phyloP scores from a whole-genome alignment of 179 eudicot species.

The Carnegiea gigantea region DNA sequence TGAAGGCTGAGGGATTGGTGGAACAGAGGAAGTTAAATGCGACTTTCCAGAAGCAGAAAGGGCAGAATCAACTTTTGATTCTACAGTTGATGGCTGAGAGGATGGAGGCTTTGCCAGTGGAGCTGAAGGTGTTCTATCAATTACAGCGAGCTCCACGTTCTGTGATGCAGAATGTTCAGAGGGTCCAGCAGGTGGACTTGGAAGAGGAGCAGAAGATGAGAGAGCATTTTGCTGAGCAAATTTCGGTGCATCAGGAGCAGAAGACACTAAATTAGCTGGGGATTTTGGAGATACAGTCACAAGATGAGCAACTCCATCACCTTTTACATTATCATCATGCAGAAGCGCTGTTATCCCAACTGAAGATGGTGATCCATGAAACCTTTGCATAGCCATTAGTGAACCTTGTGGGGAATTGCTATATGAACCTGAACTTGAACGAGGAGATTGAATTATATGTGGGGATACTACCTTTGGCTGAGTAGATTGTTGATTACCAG shows the following conservation, averaged over 20 bases:
- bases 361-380: slow-evolving; percentile 53
- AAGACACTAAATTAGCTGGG: slow-evolving; percentile 27
- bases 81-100: slow-evolving; percentile 24
- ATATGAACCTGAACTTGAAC: slow-evolving; percentile 42
- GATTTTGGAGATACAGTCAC: slow-evolving; percentile 32
- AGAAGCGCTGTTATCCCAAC: slow-evolving; percentile 77
- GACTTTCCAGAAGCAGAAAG: slow-evolving; percentile 7
- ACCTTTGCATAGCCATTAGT: slow-evolving; percentile 52
- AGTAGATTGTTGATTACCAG: slow-evolving; percentile 40
- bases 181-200: slow-evolving; percentile 19
- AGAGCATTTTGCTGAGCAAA: slow-evolving; percentile 20
- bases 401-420: slow-evolving; percentile 52
- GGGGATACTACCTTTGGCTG: slow-evolving; percentile 51
- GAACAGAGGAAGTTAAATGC: slow-evolving; percentile 4
- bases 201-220: slow-evolving; percentile 30
- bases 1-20: slow-evolving; percentile 20
- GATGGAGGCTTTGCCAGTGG: slow-evolving; percentile 25
- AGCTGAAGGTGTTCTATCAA: slow-evolving; percentile 10
- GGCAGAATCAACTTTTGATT: slow-evolving; percentile 13
- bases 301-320: slow-evolving; percentile 25
- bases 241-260: slow-evolving; percentile 30
- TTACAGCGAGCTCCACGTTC: slow-evolving; percentile 8
- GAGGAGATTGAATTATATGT: slow-evolving; percentile 46
- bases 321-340: slow-evolving; percentile 50
- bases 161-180: slow-evolving; percentile 13